Base-by-base conservation (phyloP, 164 flowering plant species). In the Stephania yunnanensis region DNA sequence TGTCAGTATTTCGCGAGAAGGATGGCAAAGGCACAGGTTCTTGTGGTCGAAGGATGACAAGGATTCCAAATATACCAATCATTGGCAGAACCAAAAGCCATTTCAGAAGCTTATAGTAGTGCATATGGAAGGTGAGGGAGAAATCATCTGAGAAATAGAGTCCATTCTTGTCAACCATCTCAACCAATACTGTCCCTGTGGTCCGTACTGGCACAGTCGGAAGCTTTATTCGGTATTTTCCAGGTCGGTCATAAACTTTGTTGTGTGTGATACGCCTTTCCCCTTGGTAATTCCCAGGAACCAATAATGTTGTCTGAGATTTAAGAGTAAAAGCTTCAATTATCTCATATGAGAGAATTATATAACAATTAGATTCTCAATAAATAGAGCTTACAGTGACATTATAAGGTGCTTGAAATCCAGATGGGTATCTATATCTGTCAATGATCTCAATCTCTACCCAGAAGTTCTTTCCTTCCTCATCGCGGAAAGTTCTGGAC, bases 251-350 rank as follows among this genome's bases (percentile, higher is more conserved):
- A 77, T 81, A 89, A 25, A 87, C 77, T 75, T 92, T 92, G 81
- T 76, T 92, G 72, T 80, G 91, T 79, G 77, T 89, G 76, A 94
- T 92, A 67, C 82, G 85, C 80, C 98, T 89, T 29, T 92, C 95
- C 66, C 98, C 98, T 86, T 89, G 97, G 85, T 91, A 94, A 74
- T 96, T 96, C 30, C 98, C 99, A 64, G 99, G 99, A 80, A 96
- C 99, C 78, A 92, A 79, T 78, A 96, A 84, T 6, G 89, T 88
- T 64, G 89, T 84, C 99, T 94, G 85, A 77, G 80, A 45, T 74
- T 72, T 80, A 74, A n/a, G 25, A 61, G 66, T 61, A 22, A 64
- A 53, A 48, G 63, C 50, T 42, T 2, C 44, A 25, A 6, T 61
- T 17, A 17, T 61, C 20, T 20, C 7, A 45, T 69, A 45, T 69